Percentiles rank a stretch among this genome's conserved stretches.
phyloP scores from a whole-genome alignment of 345 rosid genomes.

The Excoecaria cochinchinensis region DNA sequence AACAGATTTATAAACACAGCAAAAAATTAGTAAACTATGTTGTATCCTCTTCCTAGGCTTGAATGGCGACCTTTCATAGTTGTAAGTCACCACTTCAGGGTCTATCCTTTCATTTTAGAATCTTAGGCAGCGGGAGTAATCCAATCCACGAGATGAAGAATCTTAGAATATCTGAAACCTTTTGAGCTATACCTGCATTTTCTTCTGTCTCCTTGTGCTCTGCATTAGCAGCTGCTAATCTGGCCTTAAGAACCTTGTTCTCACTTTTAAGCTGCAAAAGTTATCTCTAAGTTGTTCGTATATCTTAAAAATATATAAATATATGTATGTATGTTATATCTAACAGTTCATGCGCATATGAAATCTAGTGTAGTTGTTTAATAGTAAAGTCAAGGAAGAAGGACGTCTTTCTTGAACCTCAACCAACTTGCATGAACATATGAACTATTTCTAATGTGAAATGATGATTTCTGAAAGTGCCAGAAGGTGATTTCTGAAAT shows the following conservation, averaged over 20 bases:
- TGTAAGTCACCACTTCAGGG: not conserved
- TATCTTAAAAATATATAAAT: not conserved
- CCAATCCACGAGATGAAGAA: conserved; percentile 22
- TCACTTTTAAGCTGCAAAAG: conserved; percentile 45
- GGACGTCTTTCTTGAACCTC: not conserved
- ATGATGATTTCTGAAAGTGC: not conserved
- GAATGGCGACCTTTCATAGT: not conserved
- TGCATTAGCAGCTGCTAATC: conserved; percentile 30
- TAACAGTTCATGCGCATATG: not conserved
- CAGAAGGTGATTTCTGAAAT: no score
- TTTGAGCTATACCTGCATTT: conserved; percentile 16
- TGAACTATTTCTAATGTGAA: not conserved
- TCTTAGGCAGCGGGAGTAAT: conserved; percentile 5
- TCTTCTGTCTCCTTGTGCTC: conserved; percentile 11
- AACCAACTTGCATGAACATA: conserved; percentile 2
- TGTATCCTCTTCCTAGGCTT: not conserved
- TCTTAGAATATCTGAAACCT: conserved; percentile 18
- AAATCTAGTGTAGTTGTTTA: not conserved
- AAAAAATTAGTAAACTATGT: not conserved
- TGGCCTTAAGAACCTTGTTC: conserved; percentile 43
- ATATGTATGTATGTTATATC: not conserved
- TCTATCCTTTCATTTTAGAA: conserved; percentile 12
- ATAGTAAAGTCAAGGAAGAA: not conserved
- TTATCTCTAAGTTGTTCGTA: not conserved
- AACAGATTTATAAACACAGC: not conserved